Evolutionary conservation across 352 stramenopile species (phyloP).

Genomic region (Globisporangium okanoganense): DNA sequence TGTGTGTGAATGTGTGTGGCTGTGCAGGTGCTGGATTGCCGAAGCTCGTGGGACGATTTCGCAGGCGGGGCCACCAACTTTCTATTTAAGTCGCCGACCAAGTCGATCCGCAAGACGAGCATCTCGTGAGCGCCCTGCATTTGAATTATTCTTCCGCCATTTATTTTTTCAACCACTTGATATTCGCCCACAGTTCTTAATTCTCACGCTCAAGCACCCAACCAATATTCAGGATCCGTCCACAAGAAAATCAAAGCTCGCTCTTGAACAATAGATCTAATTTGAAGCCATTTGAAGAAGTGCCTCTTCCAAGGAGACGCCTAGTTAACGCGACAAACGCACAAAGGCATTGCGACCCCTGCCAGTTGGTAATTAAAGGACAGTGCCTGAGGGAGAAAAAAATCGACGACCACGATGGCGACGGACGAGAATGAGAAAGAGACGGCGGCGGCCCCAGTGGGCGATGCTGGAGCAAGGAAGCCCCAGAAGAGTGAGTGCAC

Average conservation of each 20-base stretch:
- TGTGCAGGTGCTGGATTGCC: conserved; percentile 28
- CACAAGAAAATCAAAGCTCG: not conserved
- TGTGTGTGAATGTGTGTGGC: not conserved
- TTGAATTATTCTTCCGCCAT: not conserved
- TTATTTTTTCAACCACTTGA: not conserved
- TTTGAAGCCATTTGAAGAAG: not conserved
- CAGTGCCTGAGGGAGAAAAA: not conserved
- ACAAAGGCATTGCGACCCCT: not conserved
- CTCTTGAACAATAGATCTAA: not conserved
- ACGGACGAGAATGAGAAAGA: conserved; percentile 13
- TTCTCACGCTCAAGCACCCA: not conserved
- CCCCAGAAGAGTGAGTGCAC: conserved; percentile 15
- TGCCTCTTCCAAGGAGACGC: conserved; percentile 4
- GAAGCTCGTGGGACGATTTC: conserved; percentile 15
- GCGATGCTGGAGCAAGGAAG: conserved; percentile 12
- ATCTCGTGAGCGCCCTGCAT: conserved; percentile 20
- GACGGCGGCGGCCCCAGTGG: not conserved
- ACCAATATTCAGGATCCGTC: not conserved
- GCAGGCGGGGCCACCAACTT: conserved; percentile 8
- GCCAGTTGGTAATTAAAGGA: not conserved
- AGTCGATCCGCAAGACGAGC: conserved; percentile 27
- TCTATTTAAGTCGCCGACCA: conserved; percentile 24
- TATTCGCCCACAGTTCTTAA: not conserved
- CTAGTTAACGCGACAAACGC: not conserved
- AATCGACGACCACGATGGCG: not conserved